Conservation (phyloP, 352 stramenopile genomes). For the Pythium vanterpoolii region DNA sequence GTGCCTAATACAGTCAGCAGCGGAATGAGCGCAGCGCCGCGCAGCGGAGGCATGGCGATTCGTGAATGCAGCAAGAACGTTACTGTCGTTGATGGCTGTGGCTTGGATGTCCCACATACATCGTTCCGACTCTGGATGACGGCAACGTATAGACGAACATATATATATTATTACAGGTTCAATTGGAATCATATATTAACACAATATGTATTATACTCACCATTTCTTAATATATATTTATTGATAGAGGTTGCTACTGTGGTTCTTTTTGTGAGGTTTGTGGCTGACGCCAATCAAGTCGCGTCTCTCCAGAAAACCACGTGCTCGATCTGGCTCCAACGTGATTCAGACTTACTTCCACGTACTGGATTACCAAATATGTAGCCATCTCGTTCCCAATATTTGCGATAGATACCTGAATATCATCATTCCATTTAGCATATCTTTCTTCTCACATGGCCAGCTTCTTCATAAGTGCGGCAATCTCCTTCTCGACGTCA, state of each 20-base stretch:
- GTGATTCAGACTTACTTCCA: neutral
- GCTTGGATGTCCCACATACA: too few species aligned
- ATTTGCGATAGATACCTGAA: neutral
- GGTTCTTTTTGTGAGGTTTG: too few species aligned
- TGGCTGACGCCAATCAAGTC: conserved; percentile 12
- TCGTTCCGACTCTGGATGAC: too few species aligned
- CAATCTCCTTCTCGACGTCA: conserved; percentile 41
- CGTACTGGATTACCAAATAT: conserved; percentile 9
- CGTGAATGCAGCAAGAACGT: conserved; percentile 13
- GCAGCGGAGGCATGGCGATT: conserved; percentile 20
- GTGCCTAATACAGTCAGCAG: conserved; percentile 37
- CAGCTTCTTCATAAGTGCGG: conserved; percentile 45
- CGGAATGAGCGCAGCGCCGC: conserved; percentile 30
- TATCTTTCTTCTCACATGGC: conserved; percentile 1
- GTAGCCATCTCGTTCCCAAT: neutral
- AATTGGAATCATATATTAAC: too few species aligned
- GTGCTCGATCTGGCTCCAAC: conserved; percentile 2
- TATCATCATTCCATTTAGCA: neutral
- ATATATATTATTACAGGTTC: conserved; percentile 6
- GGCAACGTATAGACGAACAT: conserved; percentile 14
- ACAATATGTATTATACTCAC: neutral
- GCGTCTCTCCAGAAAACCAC: conserved; percentile 2
- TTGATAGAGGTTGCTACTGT: too few species aligned
- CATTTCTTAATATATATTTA: too few species aligned
- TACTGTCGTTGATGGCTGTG: too few species aligned